Evolutionary conservation across 164 flowering plant species (phyloP).

Genomic region (Macadamia tetraphylla): DNA sequence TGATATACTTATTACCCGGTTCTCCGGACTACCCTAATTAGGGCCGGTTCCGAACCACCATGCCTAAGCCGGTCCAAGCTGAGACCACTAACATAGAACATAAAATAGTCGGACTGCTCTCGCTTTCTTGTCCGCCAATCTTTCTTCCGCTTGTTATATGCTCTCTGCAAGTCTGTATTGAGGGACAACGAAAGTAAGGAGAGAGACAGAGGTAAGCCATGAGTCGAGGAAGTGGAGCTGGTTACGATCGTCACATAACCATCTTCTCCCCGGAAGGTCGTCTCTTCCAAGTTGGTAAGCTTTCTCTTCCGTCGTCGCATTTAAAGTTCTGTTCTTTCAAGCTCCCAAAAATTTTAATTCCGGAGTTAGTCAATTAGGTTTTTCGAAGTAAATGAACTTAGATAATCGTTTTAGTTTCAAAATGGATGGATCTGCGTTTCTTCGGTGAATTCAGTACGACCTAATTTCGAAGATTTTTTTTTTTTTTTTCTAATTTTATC

Average conservation of each 20-base stretch:
- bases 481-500: too few relatives aligned
- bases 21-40: too few relatives aligned
- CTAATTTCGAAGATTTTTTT: background rate
- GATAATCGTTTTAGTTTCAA: too few relatives aligned
- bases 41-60: too few relatives aligned
- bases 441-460: background rate
- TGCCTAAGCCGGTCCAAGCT: too few relatives aligned
- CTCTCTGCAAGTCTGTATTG: too few relatives aligned
- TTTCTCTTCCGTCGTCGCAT: background rate
- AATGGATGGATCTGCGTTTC: background rate
- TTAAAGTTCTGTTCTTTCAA: background rate
- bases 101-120: too few relatives aligned
- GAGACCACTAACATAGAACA: too few relatives aligned
- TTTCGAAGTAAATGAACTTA: background rate
- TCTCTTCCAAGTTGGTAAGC: slow-evolving; percentile 84
- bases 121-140: too few relatives aligned
- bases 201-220: slow-evolving; percentile 18
- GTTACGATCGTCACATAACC: slow-evolving; percentile 97
- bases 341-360: background rate
- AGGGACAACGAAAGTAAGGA: background rate
- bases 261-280: slow-evolving; percentile 99
- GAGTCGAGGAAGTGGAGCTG: slow-evolving; percentile 96
- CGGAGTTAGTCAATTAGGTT: background rate
- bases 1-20: too few relatives aligned
- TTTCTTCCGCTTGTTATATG: too few relatives aligned